A percentile compares a stretch with the other conserved stretches of the same genome.
These are phyloP conservation scores for Dalbergia cochinchinensis DNA, from an alignment of 306 rosid genomes.

Conservation along the genomic window DNA sequence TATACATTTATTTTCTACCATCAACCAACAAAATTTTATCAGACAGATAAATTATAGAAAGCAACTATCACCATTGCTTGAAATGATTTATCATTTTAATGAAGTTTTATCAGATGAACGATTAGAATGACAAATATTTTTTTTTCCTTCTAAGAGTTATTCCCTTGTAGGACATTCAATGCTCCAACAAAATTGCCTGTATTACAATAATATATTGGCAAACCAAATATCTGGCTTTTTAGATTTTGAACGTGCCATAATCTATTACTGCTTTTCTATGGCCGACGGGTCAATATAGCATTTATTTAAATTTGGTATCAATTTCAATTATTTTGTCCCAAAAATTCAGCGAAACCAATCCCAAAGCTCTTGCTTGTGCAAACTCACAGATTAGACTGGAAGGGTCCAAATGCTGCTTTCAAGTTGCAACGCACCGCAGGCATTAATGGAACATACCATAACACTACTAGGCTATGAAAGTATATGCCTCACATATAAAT, in stretches of 20 bases:
- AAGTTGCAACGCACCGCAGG: constrained; percentile 1
- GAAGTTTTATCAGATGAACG: too few species aligned
- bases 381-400: too few species aligned
- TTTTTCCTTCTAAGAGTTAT: too few species aligned
- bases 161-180: too few species aligned
- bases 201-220: too few species aligned
- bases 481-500: background rate
- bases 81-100: too few species aligned
- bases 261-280: background rate
- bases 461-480: background rate
- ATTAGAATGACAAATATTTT: too few species aligned
- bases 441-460: constrained; percentile 4
- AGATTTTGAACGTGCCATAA: background rate
- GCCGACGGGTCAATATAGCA: background rate
- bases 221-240: background rate
- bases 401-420: background rate
- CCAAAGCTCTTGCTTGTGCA: background rate
- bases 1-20: too few species aligned
- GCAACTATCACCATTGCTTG: too few species aligned
- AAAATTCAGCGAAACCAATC: background rate
- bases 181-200: too few species aligned
- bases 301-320: constrained; percentile 26
- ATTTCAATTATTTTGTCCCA: background rate
- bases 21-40: too few species aligned
- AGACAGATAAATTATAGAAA: too few species aligned